phyloP scores from a whole-genome alignment of 352 stramenopile species.

The Nothophytophthora sp. region DNA sequence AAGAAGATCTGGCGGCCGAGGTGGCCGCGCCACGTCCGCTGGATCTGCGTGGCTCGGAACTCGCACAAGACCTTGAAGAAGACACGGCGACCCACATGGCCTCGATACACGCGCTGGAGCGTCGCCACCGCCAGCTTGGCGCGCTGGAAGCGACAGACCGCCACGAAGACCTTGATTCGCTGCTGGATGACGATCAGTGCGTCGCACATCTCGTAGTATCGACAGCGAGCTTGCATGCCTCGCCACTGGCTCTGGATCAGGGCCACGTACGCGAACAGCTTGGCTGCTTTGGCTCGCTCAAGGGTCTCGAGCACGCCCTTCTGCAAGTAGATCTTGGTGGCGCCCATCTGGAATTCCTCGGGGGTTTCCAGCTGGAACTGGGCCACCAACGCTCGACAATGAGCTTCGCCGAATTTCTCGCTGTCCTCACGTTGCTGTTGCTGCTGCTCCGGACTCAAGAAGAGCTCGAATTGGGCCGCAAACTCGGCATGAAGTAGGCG shows the following conservation, averaged over 20 bases:
- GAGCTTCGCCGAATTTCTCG: conserved; percentile 16
- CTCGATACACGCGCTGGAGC: conserved; percentile 40
- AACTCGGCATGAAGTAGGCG: conserved; percentile 80
- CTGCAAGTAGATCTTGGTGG: conserved; percentile 88
- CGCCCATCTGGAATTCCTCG: conserved; percentile 79
- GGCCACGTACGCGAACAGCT: conserved; percentile 64
- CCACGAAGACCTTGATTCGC: conserved; percentile 38
- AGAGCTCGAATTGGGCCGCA: conserved; percentile 64
- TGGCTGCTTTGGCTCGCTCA: conserved; percentile 61
- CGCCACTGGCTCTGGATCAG: conserved; percentile 69
- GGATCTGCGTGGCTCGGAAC: conserved; percentile 41
- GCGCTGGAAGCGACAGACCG: not conserved
- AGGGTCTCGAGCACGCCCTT: conserved; percentile 77
- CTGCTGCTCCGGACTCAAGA: conserved; percentile 48
- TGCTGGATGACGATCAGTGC: conserved; percentile 53
- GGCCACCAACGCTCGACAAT: conserved; percentile 57
- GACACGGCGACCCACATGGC: conserved; percentile 24
- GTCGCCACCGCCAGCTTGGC: conserved; percentile 7
- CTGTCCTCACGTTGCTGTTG: conserved; percentile 25
- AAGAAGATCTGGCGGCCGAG: conserved; percentile 38
- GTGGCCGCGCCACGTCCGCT: conserved; percentile 46
- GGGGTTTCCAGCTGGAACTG: conserved; percentile 65
- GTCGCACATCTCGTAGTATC: conserved; percentile 32
- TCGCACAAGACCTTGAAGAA: conserved; percentile 32
- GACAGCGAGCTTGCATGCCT: conserved; percentile 35